Evolutionary conservation across 139 green algal species (phyloP).

Genomic region (Gonium pectorale): DNA sequence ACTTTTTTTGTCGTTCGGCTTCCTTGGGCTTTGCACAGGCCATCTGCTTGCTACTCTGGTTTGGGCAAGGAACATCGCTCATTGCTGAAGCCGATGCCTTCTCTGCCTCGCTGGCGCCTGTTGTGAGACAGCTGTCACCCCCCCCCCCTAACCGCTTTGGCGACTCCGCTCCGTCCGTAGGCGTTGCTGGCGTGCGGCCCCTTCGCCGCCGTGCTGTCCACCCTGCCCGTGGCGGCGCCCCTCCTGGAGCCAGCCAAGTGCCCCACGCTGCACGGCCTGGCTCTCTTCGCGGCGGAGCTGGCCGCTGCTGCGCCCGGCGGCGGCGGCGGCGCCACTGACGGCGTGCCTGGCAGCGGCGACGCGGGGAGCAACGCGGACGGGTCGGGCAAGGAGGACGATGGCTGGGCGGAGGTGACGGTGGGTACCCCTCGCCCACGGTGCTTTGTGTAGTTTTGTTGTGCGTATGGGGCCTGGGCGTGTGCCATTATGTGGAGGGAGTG

Average conservation of each 20-base stretch:
- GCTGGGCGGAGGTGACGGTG: conserved; percentile 30
- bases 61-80: too few relatives aligned
- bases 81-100: too few relatives aligned
- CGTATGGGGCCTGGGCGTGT: too few relatives aligned
- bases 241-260: conserved; percentile 53
- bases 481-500: too few relatives aligned
- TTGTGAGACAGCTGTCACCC: too few relatives aligned
- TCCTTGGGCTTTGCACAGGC: too few relatives aligned
- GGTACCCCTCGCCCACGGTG: not conserved
- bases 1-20: too few relatives aligned
- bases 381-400: not conserved
- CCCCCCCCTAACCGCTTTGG: too few relatives aligned
- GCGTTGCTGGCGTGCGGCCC: conserved; percentile 73
- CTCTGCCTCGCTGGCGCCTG: too few relatives aligned
- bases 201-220: conserved; percentile 75
- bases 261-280: conserved; percentile 73
- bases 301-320: not conserved
- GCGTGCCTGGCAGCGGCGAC: too few relatives aligned
- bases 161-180: too few relatives aligned
- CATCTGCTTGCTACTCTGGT: too few relatives aligned
- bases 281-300: conserved; percentile 67
- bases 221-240: conserved; percentile 53
- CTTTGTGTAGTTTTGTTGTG: not conserved
- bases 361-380: not conserved
- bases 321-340: not conserved